Evolutionary conservation across 169 alveolate species (phyloP), one percentile per base, ranked within the genome.

Genomic region (Plasmodium gaboni): DNA sequence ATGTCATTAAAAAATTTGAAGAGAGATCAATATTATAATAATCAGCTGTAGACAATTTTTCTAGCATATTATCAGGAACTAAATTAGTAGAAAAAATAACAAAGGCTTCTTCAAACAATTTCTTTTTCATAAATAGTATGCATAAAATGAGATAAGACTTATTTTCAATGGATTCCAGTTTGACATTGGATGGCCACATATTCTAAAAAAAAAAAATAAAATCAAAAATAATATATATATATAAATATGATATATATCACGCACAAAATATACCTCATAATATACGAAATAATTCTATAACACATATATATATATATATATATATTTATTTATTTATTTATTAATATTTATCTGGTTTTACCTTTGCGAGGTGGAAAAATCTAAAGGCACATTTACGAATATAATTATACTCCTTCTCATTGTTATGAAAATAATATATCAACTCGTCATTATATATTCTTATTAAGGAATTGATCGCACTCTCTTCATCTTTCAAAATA

Each of bases 131-230:
- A 51, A 86, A 86, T 38, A 86, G 46, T 13, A 86, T 86, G 74
- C 74, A 48, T 24, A 59, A 26, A 63, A 86, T 42, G 15, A 86
- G 74, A 32, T 86, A 61, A 22, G 92, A 64, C 42, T 86, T 86
- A 38, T 60, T 46, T 70, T 86, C 92, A n/a, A 86, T 71, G 44
- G 86, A 69, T 26, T 71, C 92, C 8, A 86, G 50, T 59, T 86
- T 86, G 3, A 70, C 87, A 64, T 86, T 86, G 15, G 92, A 86
- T 17, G 92, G 92, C 92, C 92, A 86, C 92, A 86, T 86, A 42
- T 86, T 86, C 92, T 86, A 69, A 24, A 53, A 51, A 71, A 19
- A 19, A 28, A 71, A 51, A 24, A 24, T 50, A 26, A 70, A 42
- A 46, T 19, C 1, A 13, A 76, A 42, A 63, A 48, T 10, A 24